Percentiles rank a stretch among this genome's conserved stretches.
phyloP scores from a whole-genome alignment of 768 basidiomycete species.

The Pleurotus tuber-regium region DNA sequence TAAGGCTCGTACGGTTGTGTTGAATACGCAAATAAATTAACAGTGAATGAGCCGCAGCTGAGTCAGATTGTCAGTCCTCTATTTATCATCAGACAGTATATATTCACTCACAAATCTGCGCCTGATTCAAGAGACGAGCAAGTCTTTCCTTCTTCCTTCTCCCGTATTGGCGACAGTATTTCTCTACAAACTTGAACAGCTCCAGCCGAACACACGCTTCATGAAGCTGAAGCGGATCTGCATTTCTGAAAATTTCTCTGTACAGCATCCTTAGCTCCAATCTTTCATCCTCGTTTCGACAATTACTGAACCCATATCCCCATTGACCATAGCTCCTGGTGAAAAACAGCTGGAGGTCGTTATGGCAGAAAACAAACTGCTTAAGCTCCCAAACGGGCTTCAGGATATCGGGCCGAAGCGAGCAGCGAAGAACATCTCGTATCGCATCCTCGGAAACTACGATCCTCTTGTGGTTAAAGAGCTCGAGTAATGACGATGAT shows the following conservation, averaged over 20 bases:
- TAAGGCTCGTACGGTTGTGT: no score
- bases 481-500: not conserved
- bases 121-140: not conserved
- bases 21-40: no score
- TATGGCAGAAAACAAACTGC: not conserved
- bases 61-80: no score
- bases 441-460: not conserved
- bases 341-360: not conserved
- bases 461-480: not conserved
- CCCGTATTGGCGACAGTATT: not conserved
- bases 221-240: not conserved
- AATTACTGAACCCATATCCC: not conserved
- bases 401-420: not conserved
- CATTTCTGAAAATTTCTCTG: not conserved
- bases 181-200: not conserved
- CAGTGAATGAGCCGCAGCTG: no score
- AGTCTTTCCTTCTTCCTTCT: not conserved
- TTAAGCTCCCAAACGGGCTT: not conserved
- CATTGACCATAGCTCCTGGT: not conserved
- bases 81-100: no score
- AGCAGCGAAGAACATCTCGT: not conserved
- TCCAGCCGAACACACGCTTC: not conserved
- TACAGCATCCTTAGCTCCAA: not conserved
- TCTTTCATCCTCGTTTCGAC: not conserved
- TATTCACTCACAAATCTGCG: no score